Base-by-base conservation (phyloP, 768 basidiomycete genomes). In the Boletus rex-veris region DNA sequence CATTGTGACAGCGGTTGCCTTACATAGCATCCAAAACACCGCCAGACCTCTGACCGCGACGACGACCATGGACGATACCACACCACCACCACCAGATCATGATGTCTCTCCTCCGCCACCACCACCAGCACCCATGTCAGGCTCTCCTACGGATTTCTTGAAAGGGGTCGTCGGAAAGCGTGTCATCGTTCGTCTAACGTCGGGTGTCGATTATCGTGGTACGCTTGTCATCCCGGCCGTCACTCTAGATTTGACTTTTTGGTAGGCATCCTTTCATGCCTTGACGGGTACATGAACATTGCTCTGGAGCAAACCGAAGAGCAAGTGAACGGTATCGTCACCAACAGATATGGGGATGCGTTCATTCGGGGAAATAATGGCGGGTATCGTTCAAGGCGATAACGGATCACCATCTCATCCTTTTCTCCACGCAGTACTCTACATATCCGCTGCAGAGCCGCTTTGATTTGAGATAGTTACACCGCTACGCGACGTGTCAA, bases 261-360 rank as follows among this genome's bases (percentile, higher is more conserved):
- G n/a, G 11, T 6, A 98, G 96, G 96, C 18, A 79, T 94, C 4
- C 74, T 99, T 14, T 95, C 93, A 4, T 98, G 97, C 65, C 80
- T 98, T 21, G 97, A 98, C 71, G 95, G 95, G 0, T 98, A 97
- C 72, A 98, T 99, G 97, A 98, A 98, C 73, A 96, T 98, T 46
- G 97, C 93, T 14, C 74, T 98, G 35, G 97, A 99, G 73, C 91
- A 97, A 70, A 97, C 95, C 4, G 93, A 97, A 73, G 97, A 99
- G 72, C 85, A 94, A 70, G 91, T 95, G 10, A 86, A 90, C 58
- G 94, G 94, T 4, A 63, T 72, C n/a, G 80, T 90, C 45, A 95
- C 90, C 33, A 96, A 95, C 66, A 80, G 78, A 55, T 98, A 96
- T 63, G 94, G 96, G 2, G 95, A 99, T 71, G 88, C 94, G 24